Evolutionary conservation across 371 early-diverging fungal genomes (phyloP).

Genomic region (Thermomucor indicae-seudaticae): DNA sequence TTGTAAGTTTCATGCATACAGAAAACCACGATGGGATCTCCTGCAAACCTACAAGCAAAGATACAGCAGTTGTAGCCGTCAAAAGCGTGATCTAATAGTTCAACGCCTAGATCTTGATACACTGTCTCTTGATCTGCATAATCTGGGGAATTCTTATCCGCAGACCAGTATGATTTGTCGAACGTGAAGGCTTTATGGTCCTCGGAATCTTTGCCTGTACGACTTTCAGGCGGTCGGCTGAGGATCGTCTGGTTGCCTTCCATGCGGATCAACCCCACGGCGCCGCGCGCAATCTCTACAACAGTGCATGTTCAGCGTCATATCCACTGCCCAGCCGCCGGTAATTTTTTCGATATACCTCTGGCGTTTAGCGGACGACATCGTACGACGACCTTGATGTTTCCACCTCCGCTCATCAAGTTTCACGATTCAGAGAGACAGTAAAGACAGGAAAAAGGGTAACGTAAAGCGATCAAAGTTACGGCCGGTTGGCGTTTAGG

Average conservation of each 20-base stretch:
- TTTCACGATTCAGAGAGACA: background rate
- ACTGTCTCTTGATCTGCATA: slow-evolving; percentile 77
- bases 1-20: no score
- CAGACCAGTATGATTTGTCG: slow-evolving; percentile 87
- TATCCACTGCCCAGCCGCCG: no score
- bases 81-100: slow-evolving; percentile 84
- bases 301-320: no score
- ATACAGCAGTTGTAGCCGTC: slow-evolving; percentile 88
- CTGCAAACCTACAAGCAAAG: slow-evolving; percentile 66
- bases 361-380: slow-evolving; percentile 74
- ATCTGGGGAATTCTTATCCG: slow-evolving; percentile 55
- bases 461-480: no score
- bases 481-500: no score
- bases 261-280: slow-evolving; percentile 63
- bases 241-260: slow-evolving; percentile 68
- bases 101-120: slow-evolving; percentile 73
- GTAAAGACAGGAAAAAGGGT: no score
- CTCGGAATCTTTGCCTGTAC: slow-evolving; percentile 37
- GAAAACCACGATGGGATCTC: no score
- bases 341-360: no score
- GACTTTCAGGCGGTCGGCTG: slow-evolving; percentile 43
- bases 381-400: slow-evolving; percentile 76
- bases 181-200: slow-evolving; percentile 71
- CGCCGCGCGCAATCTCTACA: slow-evolving; percentile 65
- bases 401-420: slow-evolving; percentile 16